Conservation (phyloP, 1,139 yeast species). For the Blastobotrys petasosporus region DNA sequence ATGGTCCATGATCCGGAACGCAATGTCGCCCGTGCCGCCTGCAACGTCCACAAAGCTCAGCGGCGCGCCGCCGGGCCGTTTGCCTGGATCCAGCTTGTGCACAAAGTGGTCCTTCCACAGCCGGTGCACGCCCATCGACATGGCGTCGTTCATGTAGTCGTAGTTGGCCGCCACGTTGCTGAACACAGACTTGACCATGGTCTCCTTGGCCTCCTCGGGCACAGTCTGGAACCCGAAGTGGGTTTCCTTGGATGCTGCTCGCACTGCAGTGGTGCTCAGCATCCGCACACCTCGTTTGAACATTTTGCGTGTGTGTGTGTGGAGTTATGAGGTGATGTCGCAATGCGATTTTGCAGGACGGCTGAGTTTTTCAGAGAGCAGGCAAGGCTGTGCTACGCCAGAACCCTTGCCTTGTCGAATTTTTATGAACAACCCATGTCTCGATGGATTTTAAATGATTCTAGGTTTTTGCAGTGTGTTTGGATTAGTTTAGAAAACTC, state of each 20-base stretch:
- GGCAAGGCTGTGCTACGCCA: too few relatives aligned
- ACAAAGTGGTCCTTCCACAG: conserved; percentile 93
- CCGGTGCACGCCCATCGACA: conserved; percentile 93
- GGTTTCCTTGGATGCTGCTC: conserved; percentile 25
- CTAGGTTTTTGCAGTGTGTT: too few relatives aligned
- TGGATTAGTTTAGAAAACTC: too few relatives aligned
- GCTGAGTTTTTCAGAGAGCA: too few relatives aligned
- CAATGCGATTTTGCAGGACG: too few relatives aligned
- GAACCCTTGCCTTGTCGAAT: too few relatives aligned
- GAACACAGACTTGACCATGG: conserved; percentile 78
- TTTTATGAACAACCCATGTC: too few relatives aligned
- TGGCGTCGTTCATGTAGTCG: conserved; percentile 95
- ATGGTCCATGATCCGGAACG: conserved; percentile 88
- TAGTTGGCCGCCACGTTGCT: conserved; percentile 91
- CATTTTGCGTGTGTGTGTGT: not conserved
- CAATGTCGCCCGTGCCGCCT: conserved; percentile 98
- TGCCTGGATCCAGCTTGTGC: conserved; percentile 84
- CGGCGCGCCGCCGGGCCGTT: conserved; percentile 83
- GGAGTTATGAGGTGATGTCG: too few relatives aligned
- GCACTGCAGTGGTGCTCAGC: too few relatives aligned
- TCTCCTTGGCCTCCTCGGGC: conserved; percentile 73
- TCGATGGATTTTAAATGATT: too few relatives aligned
- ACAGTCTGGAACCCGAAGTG: conserved; percentile 93
- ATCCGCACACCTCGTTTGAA: not conserved
- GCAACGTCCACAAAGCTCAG: conserved; percentile 91